A percentile compares a stretch with the other conserved stretches of the same genome.
These are phyloP conservation scores for Candida argentea DNA, from an alignment of 805 yeast species.

Conservation along the genomic window DNA sequence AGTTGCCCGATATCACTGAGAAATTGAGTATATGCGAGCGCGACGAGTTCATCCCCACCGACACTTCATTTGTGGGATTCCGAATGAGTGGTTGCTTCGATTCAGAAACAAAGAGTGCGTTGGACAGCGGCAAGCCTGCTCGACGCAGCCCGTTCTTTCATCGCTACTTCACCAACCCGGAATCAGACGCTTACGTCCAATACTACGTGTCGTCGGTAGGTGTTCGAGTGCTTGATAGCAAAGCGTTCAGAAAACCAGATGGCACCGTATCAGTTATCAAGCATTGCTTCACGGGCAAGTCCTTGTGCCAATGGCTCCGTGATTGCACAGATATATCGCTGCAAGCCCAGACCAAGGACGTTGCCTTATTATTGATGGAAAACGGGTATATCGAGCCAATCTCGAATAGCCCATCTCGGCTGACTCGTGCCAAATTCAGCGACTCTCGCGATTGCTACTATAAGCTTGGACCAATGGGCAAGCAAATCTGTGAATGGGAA, in stretches of 20 bases:
- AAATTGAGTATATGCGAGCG: background rate
- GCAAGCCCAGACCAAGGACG: constrained; percentile 39
- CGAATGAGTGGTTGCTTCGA: background rate
- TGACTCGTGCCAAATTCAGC: constrained; percentile 16
- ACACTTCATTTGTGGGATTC: no score
- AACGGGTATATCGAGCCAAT: constrained; percentile 39
- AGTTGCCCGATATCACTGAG: constrained; percentile 2
- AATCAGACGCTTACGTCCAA: constrained; percentile 71
- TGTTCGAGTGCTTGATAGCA: constrained; percentile 44
- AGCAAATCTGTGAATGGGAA: constrained; percentile 26
- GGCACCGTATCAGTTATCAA: constrained; percentile 15
- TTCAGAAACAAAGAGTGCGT: background rate
- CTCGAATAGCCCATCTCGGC: constrained; percentile 21
- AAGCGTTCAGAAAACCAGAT: constrained; percentile 16
- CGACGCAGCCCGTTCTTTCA: constrained; percentile 60
- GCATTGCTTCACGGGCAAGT: constrained; percentile 63
- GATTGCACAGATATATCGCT: constrained; percentile 74
- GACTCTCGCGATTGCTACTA: constrained; percentile 32
- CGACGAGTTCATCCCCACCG: background rate
- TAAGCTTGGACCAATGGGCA: constrained; percentile 33
- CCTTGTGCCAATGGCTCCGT: constrained; percentile 77
- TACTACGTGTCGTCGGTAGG: constrained; percentile 65
- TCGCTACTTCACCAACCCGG: constrained; percentile 78
- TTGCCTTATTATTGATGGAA: constrained; percentile 41
- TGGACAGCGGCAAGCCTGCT: background rate